Conservation (phyloP, 371 early-diverging fungal species). For the Syncephalastrum sp. region DNA sequence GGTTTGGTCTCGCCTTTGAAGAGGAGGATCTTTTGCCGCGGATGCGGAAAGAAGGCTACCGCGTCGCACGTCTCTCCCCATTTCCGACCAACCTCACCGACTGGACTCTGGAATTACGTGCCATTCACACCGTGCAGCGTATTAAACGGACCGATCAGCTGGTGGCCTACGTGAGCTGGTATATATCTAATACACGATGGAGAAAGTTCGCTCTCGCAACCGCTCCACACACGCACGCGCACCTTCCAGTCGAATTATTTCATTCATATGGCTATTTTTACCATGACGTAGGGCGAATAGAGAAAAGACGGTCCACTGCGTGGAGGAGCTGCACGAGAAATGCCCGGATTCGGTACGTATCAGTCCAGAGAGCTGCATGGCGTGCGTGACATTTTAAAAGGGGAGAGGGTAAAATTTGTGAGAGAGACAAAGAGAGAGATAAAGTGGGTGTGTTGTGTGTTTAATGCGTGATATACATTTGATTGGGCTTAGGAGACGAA, state of each 20-base stretch:
- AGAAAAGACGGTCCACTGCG: slow-evolving; percentile 29
- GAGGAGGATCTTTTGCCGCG: background rate
- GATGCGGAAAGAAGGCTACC: slow-evolving; percentile 8
- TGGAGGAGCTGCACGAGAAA: slow-evolving; percentile 27
- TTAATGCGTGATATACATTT: too few species aligned
- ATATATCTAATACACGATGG: background rate
- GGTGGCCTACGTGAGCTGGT: slow-evolving; percentile 33
- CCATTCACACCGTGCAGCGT: slow-evolving; percentile 18
- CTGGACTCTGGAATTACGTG: slow-evolving; percentile 6
- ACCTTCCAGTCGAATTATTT: too few species aligned
- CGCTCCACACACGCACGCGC: too few species aligned
- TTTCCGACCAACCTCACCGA: slow-evolving; percentile 1
- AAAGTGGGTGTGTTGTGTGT: too few species aligned
- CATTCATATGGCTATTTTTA: too few species aligned
- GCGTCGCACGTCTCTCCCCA: slow-evolving; percentile 1
- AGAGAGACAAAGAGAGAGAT: too few species aligned
- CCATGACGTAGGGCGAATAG: background rate
- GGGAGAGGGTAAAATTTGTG: too few species aligned
- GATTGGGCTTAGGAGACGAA: too few species aligned
- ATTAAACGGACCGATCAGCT: slow-evolving; percentile 7
- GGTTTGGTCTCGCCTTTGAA: slow-evolving; percentile 3
- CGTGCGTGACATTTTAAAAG: background rate
- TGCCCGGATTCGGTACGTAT: slow-evolving; percentile 24
- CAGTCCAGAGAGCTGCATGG: background rate
- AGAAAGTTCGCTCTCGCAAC: too few species aligned